These are phyloP conservation scores for Emergomyces orientalis DNA, from an alignment of 2,329 filamentous ascomycete species.

Conservation along the genomic window DNA sequence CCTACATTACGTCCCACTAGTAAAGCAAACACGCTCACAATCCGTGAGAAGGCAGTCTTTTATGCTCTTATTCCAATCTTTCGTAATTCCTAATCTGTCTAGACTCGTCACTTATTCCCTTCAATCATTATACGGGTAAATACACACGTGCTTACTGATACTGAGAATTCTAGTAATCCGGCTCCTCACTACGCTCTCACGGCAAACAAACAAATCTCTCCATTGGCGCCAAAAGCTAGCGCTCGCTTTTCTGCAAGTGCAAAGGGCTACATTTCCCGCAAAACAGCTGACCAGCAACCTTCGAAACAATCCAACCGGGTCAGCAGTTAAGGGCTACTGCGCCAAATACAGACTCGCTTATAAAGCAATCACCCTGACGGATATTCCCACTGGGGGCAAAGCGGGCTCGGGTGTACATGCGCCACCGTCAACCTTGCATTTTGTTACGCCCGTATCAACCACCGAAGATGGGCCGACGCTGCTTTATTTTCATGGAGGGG, in stretches of 20 bases:
- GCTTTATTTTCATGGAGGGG: constrained; percentile 4
- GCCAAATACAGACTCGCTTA: neutral
- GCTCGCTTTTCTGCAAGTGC: neutral
- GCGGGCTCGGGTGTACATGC: neutral
- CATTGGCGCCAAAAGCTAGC: constrained; percentile 3
- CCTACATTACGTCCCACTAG: neutral
- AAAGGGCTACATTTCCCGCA: neutral
- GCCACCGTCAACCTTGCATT: neutral
- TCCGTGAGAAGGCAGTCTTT: neutral
- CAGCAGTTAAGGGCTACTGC: neutral
- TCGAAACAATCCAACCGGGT: neutral
- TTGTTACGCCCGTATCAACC: neutral
- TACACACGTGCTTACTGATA: neutral
- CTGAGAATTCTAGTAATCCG: neutral
- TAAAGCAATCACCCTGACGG: neutral
- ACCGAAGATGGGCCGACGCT: neutral
- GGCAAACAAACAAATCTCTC: neutral
- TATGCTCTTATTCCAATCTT: neutral
- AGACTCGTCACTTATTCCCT: neutral
- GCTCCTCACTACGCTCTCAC: neutral
- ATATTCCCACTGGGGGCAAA: neutral
- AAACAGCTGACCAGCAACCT: neutral
- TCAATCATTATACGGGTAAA: neutral
- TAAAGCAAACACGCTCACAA: neutral
- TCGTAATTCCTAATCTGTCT: neutral